Conservation (phyloP, 1,139 yeast species). For the Saccharomycopsis hybrid region DNA sequence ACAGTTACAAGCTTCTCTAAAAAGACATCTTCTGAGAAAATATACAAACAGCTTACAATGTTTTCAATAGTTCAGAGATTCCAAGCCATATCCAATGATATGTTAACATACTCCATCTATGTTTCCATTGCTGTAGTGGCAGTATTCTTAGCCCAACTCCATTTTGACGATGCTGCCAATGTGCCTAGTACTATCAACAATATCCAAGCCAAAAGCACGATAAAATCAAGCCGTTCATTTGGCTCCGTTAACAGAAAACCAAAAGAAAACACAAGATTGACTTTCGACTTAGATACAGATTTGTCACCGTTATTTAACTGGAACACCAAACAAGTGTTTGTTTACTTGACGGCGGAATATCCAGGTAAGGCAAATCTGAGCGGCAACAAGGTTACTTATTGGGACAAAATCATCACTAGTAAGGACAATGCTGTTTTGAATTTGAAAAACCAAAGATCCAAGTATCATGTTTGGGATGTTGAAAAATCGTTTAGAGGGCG, state of each 20-base stretch:
- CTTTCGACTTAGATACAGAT: constrained; percentile 67
- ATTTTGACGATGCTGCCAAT: constrained; percentile 38
- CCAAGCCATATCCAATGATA: constrained; percentile 51
- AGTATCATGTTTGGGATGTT: constrained; percentile 87
- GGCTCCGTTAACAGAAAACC: constrained; percentile 67
- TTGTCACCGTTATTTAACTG: constrained; percentile 79
- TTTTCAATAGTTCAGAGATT: constrained; percentile 39
- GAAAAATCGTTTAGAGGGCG: constrained; percentile 60
- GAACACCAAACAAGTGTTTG: constrained; percentile 94
- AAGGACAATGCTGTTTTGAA: constrained; percentile 53
- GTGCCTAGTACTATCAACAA: constrained; percentile 37
- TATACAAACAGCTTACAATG: too few relatives aligned
- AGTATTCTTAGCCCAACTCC: constrained; percentile 46
- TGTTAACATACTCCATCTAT: constrained; percentile 46
- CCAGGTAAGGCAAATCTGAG: constrained; percentile 47
- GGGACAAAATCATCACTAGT: constrained; percentile 76
- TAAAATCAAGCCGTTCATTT: constrained; percentile 60
- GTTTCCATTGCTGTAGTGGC: constrained; percentile 41
- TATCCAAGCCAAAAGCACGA: constrained; percentile 28
- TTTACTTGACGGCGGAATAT: constrained; percentile 84
- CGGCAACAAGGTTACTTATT: constrained; percentile 68
- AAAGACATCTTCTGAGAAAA: too few relatives aligned
- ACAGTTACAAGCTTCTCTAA: too few relatives aligned
- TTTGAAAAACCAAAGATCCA: constrained; percentile 51
- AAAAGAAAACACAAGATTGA: constrained; percentile 71